phyloP scores from a whole-genome alignment of 2,329 filamentous ascomycete species.

The Ophiosphaerella korrae region DNA sequence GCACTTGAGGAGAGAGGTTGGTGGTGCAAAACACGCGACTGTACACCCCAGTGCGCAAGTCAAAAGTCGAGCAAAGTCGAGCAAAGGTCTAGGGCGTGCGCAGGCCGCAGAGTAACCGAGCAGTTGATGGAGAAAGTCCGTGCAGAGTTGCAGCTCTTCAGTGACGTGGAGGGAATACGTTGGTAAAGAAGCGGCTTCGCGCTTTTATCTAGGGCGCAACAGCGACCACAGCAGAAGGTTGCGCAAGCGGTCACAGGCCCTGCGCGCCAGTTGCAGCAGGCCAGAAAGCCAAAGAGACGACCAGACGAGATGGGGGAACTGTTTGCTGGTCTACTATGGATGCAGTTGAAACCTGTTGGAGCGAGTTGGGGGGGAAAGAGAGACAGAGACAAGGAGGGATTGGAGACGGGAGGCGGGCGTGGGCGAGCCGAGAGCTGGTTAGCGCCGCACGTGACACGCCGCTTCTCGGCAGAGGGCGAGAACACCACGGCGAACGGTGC shows the following conservation, averaged over 20 bases:
- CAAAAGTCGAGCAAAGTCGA: slow-evolving; percentile 16
- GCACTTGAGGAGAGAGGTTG: slow-evolving; percentile 16
- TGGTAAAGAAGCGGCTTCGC: slow-evolving; percentile 24
- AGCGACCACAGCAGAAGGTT: slow-evolving; percentile 21
- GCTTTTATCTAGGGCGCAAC: slow-evolving; percentile 33
- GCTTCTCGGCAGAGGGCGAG: too few relatives aligned
- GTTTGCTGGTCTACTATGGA: slow-evolving; percentile 27
- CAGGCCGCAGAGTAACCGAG: slow-evolving; percentile 26
- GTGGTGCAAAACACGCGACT: slow-evolving; percentile 27
- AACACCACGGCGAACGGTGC: too few relatives aligned
- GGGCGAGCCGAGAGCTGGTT: slow-evolving; percentile 1
- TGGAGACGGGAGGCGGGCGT: too few relatives aligned
- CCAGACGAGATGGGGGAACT: slow-evolving; percentile 18
- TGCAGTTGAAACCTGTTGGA: slow-evolving; percentile 19
- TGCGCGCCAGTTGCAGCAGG: slow-evolving; percentile 24
- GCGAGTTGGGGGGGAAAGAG: slow-evolving; percentile 2
- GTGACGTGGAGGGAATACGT: slow-evolving; percentile 12
- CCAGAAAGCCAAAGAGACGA: slow-evolving; percentile 26
- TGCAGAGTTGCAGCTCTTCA: slow-evolving; percentile 25
- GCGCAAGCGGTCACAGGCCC: slow-evolving; percentile 26
- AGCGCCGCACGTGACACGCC: slow-evolving; percentile 19
- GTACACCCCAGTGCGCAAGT: slow-evolving; percentile 34
- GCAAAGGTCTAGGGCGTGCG: slow-evolving; percentile 34
- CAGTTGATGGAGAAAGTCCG: slow-evolving; percentile 24
- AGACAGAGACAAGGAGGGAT: background rate